phyloP scores from a whole-genome alignment of 768 basidiomycete species.

The Russula emetica region DNA sequence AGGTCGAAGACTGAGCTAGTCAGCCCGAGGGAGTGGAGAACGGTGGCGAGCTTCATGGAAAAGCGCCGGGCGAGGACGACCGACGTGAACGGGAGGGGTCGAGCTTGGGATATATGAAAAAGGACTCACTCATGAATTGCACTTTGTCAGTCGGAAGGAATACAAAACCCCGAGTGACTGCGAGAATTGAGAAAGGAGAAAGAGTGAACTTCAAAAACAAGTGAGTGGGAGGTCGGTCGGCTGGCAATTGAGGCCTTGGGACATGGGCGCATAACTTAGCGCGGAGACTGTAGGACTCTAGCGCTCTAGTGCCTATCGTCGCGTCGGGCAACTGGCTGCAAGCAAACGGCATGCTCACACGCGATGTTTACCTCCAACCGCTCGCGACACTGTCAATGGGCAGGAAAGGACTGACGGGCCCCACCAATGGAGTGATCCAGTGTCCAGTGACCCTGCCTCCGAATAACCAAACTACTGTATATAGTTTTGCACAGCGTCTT shows the following conservation, averaged over 20 bases:
- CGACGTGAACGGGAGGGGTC: not conserved
- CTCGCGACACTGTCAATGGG: too few relatives aligned
- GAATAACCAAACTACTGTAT: too few relatives aligned
- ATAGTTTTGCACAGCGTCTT: too few relatives aligned
- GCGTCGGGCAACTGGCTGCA: too few relatives aligned
- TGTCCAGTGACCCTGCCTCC: too few relatives aligned
- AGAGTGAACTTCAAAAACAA: not conserved
- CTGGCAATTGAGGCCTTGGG: not conserved
- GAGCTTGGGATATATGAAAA: not conserved
- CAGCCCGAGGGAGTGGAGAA: not conserved
- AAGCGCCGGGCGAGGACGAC: not conserved
- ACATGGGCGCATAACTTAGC: not conserved
- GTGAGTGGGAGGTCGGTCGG: too few relatives aligned
- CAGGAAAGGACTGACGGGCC: too few relatives aligned
- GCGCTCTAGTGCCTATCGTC: too few relatives aligned
- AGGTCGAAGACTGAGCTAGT: not conserved
- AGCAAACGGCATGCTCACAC: too few relatives aligned
- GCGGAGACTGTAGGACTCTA: not conserved
- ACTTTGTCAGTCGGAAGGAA: not conserved
- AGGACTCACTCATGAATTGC: not conserved
- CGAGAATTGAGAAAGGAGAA: not conserved
- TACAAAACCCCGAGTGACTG: not conserved
- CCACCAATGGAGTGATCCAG: too few relatives aligned
- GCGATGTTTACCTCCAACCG: too few relatives aligned
- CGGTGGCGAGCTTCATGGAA: not conserved